Conservation (phyloP, 2,329 filamentous ascomycete species). For the Cephalotrichum gorgonifer region DNA sequence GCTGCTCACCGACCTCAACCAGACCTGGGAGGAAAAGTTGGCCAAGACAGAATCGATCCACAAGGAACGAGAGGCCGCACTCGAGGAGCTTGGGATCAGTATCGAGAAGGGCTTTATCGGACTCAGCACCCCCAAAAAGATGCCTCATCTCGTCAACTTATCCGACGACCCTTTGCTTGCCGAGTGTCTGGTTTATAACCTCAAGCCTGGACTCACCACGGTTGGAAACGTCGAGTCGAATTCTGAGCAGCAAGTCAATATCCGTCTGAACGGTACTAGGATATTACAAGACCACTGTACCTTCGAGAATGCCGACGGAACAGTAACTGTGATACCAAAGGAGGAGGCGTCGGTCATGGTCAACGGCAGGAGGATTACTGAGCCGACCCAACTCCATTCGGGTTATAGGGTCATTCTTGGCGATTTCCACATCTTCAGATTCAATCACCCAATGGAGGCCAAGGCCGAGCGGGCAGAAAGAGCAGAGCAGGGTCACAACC, state of each 20-base stretch:
- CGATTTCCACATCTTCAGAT: constrained; percentile 97
- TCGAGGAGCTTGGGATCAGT: constrained; percentile 95
- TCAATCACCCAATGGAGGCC: constrained; percentile 96
- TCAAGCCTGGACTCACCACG: constrained; percentile 88
- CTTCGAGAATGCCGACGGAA: constrained; percentile 85
- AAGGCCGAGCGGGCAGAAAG: constrained; percentile 83
- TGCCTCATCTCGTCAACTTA: constrained; percentile 96
- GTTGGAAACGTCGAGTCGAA: constrained; percentile 90
- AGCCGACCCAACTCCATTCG: constrained; percentile 76
- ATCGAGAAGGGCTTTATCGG: constrained; percentile 98
- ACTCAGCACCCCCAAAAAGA: constrained; percentile 93
- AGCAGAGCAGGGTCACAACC: constrained; percentile 51
- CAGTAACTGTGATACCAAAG: constrained; percentile 80
- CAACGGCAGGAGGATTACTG: constrained; percentile 82
- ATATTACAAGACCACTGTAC: constrained; percentile 88
- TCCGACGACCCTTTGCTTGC: constrained; percentile 90
- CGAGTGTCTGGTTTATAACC: constrained; percentile 94
- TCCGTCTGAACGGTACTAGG: constrained; percentile 85
- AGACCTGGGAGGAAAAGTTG: constrained; percentile 97
- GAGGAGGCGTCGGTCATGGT: constrained; percentile 98
- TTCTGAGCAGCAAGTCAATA: constrained; percentile 65
- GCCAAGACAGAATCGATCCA: constrained; percentile 94
- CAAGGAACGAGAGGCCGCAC: constrained; percentile 86
- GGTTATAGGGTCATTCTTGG: constrained; percentile 92
- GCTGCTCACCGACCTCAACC: constrained; percentile 87